A percentile compares a stretch with the other conserved stretches of the same genome.
These are phyloP conservation scores for Aspergillus texensis DNA, from an alignment of 2,329 filamentous ascomycete species.

Conservation along the genomic window DNA sequence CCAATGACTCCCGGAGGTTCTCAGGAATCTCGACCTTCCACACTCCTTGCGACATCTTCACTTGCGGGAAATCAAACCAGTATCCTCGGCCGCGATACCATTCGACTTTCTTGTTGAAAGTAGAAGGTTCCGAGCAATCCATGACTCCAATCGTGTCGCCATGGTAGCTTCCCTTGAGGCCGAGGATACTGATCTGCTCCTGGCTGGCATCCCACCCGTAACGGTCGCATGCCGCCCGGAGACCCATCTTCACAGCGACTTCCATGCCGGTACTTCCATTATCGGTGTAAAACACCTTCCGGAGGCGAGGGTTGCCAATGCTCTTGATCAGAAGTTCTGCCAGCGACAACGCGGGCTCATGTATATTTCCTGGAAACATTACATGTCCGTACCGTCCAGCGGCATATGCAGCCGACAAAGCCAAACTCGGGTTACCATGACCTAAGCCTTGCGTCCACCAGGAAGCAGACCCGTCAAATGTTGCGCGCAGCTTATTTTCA, in stretches of 20 bases:
- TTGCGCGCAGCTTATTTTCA: slow-evolving; percentile 57
- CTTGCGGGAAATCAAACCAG: slow-evolving; percentile 79
- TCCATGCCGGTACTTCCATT: slow-evolving; percentile 84
- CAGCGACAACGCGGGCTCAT: slow-evolving; percentile 73
- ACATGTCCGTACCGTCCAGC: slow-evolving; percentile 84
- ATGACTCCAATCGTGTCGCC: slow-evolving; percentile 88
- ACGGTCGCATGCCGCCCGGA: slow-evolving; percentile 67
- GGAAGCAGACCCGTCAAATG: slow-evolving; percentile 81
- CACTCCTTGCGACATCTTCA: slow-evolving; percentile 65
- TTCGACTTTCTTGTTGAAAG: slow-evolving; percentile 80
- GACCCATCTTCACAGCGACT: slow-evolving; percentile 82
- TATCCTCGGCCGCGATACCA: slow-evolving; percentile 80
- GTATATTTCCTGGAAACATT: slow-evolving; percentile 82
- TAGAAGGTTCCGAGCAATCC: slow-evolving; percentile 78
- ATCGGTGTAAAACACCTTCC: slow-evolving; percentile 78
- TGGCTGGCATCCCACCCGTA: slow-evolving; percentile 66
- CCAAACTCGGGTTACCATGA: slow-evolving; percentile 72
- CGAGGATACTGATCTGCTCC: slow-evolving; percentile 67
- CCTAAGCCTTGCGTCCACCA: slow-evolving; percentile 93
- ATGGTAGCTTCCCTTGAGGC: slow-evolving; percentile 79
- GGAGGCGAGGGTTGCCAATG: slow-evolving; percentile 65
- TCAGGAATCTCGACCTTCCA: slow-evolving; percentile 67
- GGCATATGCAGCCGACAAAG: slow-evolving; percentile 76
- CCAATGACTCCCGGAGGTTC: slow-evolving; percentile 51
- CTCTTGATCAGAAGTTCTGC: slow-evolving; percentile 65